Percentiles rank a stretch among this genome's conserved stretches.
Conservation (phyloP, 371 early-diverging fungal species). For the Mucor plumbeus region DNA sequence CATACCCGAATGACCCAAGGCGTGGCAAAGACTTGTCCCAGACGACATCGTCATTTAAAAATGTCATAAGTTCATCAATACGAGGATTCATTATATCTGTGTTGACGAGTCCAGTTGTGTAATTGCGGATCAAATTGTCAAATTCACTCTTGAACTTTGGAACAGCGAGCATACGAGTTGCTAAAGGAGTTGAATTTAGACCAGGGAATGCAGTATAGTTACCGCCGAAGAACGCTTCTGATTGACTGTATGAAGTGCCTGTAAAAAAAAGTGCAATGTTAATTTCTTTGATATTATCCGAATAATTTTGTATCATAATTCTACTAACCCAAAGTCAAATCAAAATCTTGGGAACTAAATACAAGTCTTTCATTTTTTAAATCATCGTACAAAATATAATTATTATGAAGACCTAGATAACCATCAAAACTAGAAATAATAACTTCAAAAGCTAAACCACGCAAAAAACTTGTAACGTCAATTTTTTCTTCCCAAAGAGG, state of each 20-base stretch:
- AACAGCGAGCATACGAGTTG: conserved; percentile 22
- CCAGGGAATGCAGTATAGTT: conserved; percentile 33
- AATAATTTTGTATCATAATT: conserved; percentile 7
- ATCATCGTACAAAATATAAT: conserved; percentile 40
- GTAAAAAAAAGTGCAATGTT: not conserved
- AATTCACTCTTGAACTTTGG: conserved; percentile 24
- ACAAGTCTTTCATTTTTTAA: conserved; percentile 16
- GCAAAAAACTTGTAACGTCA: conserved; percentile 22
- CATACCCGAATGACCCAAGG: not conserved
- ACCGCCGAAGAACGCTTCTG: conserved; percentile 20
- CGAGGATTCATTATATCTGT: conserved; percentile 4
- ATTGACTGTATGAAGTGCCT: not conserved
- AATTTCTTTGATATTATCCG: not conserved
- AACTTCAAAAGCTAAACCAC: conserved; percentile 24
- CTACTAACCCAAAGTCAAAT: conserved; percentile 32
- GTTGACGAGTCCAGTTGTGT: conserved; percentile 19
- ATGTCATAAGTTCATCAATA: conserved; percentile 22
- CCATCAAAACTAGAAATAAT: conserved; percentile 26
- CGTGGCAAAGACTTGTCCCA: conserved; percentile 34
- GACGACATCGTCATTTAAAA: conserved; percentile 31
- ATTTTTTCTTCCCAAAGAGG: conserved; percentile 23
- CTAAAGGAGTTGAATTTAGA: conserved; percentile 26
- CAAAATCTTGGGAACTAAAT: conserved; percentile 39
- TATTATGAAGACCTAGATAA: conserved; percentile 34
- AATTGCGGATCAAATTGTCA: conserved; percentile 13